These are phyloP conservation scores for Closterium sp. DNA, from an alignment of 139 green algal genomes.

Conservation along the genomic window DNA sequence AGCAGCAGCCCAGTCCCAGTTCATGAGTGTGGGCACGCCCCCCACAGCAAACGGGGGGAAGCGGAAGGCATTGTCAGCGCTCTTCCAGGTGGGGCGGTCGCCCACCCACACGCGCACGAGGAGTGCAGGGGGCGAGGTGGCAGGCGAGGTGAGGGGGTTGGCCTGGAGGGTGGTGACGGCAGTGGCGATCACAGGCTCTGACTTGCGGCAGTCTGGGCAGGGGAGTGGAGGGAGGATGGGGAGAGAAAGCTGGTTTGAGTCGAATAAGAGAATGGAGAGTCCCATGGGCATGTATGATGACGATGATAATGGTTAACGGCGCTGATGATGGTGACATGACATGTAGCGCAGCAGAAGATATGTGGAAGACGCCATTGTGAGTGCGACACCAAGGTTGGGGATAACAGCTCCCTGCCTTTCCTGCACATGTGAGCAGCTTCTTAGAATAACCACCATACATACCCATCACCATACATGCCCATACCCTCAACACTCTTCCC, in stretches of 20 bases:
- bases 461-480: not conserved
- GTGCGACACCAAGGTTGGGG: no score
- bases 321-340: not conserved
- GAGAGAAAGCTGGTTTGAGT: not conserved
- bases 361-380: not conserved
- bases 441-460: no score
- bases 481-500: not conserved
- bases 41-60: not conserved
- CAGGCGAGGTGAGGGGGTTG: not conserved
- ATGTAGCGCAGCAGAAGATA: not conserved
- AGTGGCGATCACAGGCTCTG: slow-evolving; percentile 9
- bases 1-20: not conserved
- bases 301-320: not conserved
- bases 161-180: not conserved
- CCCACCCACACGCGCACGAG: slow-evolving; percentile 31
- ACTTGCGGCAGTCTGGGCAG: slow-evolving; percentile 17
- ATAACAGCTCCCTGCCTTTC: no score
- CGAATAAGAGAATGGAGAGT: not conserved
- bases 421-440: no score
- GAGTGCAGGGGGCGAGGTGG: not conserved
- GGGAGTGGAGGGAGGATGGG: not conserved
- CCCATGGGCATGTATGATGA: not conserved
- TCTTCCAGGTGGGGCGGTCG: slow-evolving; percentile 13
- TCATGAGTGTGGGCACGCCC: slow-evolving; percentile 1
- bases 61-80: slow-evolving; percentile 2